Evolutionary conservation across 2,329 filamentous ascomycete genomes (phyloP), one percentile per base, ranked within the genome.

Genomic region (Ophiostoma fasciatum): DNA sequence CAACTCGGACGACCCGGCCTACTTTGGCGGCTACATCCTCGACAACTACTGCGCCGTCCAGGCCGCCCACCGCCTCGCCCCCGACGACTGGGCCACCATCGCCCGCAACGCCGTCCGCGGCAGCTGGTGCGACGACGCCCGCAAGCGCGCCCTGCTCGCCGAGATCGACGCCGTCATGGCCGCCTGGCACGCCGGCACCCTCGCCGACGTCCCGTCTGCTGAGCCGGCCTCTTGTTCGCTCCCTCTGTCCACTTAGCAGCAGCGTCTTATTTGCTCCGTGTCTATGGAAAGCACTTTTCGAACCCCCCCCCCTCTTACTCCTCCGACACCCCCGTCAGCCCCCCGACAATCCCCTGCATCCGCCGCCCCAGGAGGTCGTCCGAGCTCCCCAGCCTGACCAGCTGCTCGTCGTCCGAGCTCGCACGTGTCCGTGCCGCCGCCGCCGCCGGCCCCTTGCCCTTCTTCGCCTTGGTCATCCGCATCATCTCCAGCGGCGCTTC

Each of bases 401-500:
- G 66, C 15, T 33, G 20, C 50, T 60, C 62, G 32, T 57, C 56
- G 12, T 51, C 49, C 9, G 9, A 11, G 22, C 22, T 23, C 7
- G 7, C 22, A 23, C 22, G 6, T 4, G 36, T 17, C n/a, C 26
- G 11, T 2, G 31, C 15, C 11, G 32, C 18, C 14, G 21, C 23
- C 20, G 23, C 14, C 31, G 40, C 49, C 47, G 46, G 44, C 30
- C 40, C 40, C 19, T 46, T 47, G 13, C 37, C 46, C 28, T 48
- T 49, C 41, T 46, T 48, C 40, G 59, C 49, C 42, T 59, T 61
- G 11, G 64, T 61, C n/a, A 66, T 69, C 62, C 78, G 71, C 47
- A 69, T 75, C 63, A 94, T 94, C 56, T 94, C 87, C 9, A 94
- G 55, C 4, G 83, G 82, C 15, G 64, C 60, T 44, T 94, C 85